These are phyloP conservation scores for Cercophora samala DNA, from an alignment of 495 filamentous ascomycete genomes.

Conservation along the genomic window DNA sequence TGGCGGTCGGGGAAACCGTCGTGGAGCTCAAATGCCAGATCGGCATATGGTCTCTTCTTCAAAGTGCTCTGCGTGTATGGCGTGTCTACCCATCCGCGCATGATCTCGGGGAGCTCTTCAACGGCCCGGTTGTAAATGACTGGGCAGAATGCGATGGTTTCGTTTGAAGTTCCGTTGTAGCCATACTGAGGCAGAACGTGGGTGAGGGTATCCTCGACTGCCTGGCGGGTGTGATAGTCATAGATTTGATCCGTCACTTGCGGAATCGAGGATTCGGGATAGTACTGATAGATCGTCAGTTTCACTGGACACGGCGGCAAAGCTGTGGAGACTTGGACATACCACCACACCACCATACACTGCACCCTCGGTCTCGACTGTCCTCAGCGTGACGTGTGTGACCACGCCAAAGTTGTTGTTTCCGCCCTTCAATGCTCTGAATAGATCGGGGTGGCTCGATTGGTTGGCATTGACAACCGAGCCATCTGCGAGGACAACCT, in stretches of 20 bases:
- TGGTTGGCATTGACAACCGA: neutral
- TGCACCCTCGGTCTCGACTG: neutral
- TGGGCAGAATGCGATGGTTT: neutral
- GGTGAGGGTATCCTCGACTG: neutral
- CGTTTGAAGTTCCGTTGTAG: neutral
- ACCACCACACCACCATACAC: neutral
- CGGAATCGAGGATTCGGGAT: neutral
- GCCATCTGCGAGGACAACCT: slow-evolving; percentile 2
- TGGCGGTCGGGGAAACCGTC: neutral
- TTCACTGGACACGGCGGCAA: neutral
- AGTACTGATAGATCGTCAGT: neutral
- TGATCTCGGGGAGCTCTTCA: neutral
- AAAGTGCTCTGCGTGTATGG: neutral
- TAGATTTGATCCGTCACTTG: neutral
- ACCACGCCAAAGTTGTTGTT: slow-evolving; percentile 3
- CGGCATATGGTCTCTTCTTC: neutral
- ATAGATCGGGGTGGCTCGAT: neutral
- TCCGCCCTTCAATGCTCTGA: neutral
- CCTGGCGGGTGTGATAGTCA: neutral
- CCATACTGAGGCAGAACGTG: neutral
- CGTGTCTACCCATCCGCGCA: neutral
- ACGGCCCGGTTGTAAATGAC: neutral
- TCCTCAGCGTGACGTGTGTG: neutral
- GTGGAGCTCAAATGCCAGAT: neutral
- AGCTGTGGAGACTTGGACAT: neutral